These are phyloP conservation scores for Cladorrhinum sp. DNA, from an alignment of 2,329 filamentous ascomycete species.

Conservation along the genomic window DNA sequence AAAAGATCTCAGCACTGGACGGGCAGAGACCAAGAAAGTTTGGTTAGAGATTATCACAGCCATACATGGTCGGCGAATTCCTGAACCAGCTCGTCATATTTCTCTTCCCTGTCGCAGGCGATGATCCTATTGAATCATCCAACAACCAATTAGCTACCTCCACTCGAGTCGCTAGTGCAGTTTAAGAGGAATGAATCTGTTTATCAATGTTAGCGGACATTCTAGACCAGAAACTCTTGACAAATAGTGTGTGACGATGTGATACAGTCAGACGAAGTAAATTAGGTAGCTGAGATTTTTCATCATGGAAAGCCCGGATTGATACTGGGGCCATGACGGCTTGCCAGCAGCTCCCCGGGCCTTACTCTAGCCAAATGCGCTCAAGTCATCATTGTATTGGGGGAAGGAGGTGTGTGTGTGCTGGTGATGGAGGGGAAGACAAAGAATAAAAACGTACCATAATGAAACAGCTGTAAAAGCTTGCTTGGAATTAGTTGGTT, in stretches of 20 bases:
- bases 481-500: slow-evolving; percentile 11
- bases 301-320: slow-evolving; percentile 84
- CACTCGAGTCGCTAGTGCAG: background rate
- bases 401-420: slow-evolving; percentile 29
- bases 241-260: slow-evolving; percentile 21
- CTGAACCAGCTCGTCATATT: slow-evolving; percentile 73
- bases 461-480: slow-evolving; percentile 2
- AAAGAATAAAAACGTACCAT: slow-evolving; percentile 26
- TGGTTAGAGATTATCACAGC: no score
- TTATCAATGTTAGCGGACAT: slow-evolving; percentile 19
- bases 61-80: slow-evolving; percentile 87
- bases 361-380: slow-evolving; percentile 99
- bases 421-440: slow-evolving; percentile 31
- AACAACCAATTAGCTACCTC: slow-evolving; percentile 19
- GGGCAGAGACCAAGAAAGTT: slow-evolving; percentile 27
- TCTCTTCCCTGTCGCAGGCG: slow-evolving; percentile 90
- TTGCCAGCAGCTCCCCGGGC: slow-evolving; percentile 57
- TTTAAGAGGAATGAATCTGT: slow-evolving; percentile 21
- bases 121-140: slow-evolving; percentile 65
- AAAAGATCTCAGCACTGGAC: slow-evolving; percentile 45
- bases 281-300: slow-evolving; percentile 98
- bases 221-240: slow-evolving; percentile 18
- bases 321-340: slow-evolving; percentile 71
- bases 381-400: slow-evolving; percentile 91
- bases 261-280: slow-evolving; percentile 71